These are phyloP conservation scores for Stentor coeruleus DNA, from an alignment of 73 alveolate genomes.

Conservation along the genomic window DNA sequence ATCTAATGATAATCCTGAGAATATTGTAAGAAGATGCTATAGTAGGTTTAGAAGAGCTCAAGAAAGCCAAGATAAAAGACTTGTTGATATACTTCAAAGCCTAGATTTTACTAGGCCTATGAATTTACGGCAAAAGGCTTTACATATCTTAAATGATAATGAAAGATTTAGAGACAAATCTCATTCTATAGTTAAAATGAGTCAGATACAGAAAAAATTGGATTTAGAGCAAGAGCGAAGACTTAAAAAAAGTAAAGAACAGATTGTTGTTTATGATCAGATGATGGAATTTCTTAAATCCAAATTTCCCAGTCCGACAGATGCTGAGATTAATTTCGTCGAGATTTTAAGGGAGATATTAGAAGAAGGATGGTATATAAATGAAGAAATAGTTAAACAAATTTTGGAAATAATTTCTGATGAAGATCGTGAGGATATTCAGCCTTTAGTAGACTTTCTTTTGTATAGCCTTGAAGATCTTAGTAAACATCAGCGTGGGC, in stretches of 20 bases:
- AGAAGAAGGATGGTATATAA: neutral
- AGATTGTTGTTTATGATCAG: neutral
- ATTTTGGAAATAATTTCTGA: neutral
- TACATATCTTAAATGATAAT: neutral
- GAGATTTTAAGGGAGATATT: neutral
- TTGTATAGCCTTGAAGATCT: neutral
- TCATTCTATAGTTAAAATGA: neutral
- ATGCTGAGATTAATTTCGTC: neutral
- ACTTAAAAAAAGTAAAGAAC: neutral
- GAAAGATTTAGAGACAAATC: neutral
- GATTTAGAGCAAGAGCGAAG: neutral
- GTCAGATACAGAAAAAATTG: neutral
- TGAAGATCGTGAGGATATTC: neutral
- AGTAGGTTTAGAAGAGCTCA: neutral
- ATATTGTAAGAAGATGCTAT: neutral
- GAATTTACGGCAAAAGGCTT: conserved; percentile 14
- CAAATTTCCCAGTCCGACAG: neutral
- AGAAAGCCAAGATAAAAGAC: neutral
- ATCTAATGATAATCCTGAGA: neutral
- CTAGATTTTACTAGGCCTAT: neutral
- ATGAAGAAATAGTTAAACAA: neutral
- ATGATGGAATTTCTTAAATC: neutral
- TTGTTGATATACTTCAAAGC: neutral
- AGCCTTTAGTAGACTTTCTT: neutral
- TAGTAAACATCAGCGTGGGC: too few relatives aligned